Conservation (phyloP, 176 grass and related monocot species). For the Stipa capillata region DNA sequence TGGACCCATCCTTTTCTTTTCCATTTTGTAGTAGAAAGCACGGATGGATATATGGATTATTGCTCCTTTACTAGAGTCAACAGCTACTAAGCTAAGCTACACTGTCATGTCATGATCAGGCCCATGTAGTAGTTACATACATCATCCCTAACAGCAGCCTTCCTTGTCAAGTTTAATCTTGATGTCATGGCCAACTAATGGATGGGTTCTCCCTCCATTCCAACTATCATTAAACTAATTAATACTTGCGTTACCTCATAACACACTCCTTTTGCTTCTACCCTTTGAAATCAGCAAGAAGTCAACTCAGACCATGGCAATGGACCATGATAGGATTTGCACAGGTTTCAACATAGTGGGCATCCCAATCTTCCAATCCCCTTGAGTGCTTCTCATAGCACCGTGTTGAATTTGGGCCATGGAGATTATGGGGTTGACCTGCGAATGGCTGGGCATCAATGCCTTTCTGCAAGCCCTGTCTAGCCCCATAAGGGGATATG, state of each 20-base stretch:
- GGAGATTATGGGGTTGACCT: slow-evolving; percentile 42
- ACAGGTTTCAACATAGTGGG: slow-evolving; percentile 34
- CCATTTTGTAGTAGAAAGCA: not conserved
- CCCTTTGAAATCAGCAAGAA: slow-evolving; percentile 11
- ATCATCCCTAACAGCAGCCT: slow-evolving; percentile 26
- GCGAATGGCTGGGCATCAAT: slow-evolving; percentile 14
- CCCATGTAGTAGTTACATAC: slow-evolving; percentile 12
- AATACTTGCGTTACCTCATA: slow-evolving; percentile 13
- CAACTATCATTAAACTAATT: slow-evolving; percentile 14
- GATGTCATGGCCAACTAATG: slow-evolving; percentile 30
- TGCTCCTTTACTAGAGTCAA: slow-evolving; percentile 9
- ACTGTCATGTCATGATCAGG: slow-evolving; percentile 17
- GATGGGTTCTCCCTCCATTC: slow-evolving; percentile 7
- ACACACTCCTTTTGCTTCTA: not conserved
- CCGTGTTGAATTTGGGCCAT: slow-evolving; percentile 15
- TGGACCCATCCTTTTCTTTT: not conserved
- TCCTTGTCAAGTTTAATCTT: slow-evolving; percentile 26
- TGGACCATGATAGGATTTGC: slow-evolving; percentile 18
- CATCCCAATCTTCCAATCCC: slow-evolving; percentile 14
- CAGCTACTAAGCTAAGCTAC: slow-evolving; percentile 18
- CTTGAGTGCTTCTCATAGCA: slow-evolving; percentile 30
- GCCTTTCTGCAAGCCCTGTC: slow-evolving; percentile 11
- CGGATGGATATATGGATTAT: not conserved
- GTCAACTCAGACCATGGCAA: slow-evolving; percentile 20
- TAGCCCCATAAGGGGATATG: slow-evolving; percentile 21